Evolutionary conservation across 768 basidiomycete genomes (phyloP).

Genomic region (Tricholoma furcatifolium): DNA sequence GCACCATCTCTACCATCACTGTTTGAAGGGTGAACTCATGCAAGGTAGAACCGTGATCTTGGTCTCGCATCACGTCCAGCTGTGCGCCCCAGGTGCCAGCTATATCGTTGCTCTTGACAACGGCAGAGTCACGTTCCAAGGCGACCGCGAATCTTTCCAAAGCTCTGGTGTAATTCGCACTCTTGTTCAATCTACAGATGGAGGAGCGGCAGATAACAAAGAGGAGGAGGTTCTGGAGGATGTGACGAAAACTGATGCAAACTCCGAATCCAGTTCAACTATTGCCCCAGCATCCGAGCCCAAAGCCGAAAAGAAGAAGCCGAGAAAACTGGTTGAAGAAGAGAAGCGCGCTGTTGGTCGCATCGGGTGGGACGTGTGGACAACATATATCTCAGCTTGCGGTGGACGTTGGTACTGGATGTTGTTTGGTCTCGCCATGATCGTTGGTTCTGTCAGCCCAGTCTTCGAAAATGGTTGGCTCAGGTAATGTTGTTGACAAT

Average conservation of each 20-base stretch:
- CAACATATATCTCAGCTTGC: constrained; percentile 50
- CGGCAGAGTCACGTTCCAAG: constrained; percentile 76
- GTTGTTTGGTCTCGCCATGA: constrained; percentile 49
- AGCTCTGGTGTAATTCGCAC: constrained; percentile 63
- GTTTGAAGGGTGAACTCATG: constrained; percentile 83
- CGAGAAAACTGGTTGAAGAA: constrained; percentile 84
- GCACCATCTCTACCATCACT: constrained; percentile 80
- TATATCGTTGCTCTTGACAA: constrained; percentile 86
- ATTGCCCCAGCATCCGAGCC: constrained; percentile 20
- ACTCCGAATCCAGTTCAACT: constrained; percentile 33
- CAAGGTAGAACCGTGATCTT: constrained; percentile 81
- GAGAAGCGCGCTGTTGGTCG: constrained; percentile 76
- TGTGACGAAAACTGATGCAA: constrained; percentile 1
- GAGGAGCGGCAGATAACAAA: constrained; percentile 24
- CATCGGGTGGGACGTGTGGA: constrained; percentile 67
- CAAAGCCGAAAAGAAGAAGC: constrained; percentile 50
- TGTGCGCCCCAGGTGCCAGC: constrained; percentile 75
- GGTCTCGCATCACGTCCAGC: constrained; percentile 93
- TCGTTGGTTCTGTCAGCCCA: constrained; percentile 60
- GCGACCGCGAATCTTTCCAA: constrained; percentile 62
- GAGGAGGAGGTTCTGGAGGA: constrained; percentile 39
- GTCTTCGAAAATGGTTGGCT: constrained; percentile 76
- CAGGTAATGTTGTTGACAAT: constrained; percentile 32
- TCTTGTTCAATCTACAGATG: constrained; percentile 58
- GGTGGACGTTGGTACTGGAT: constrained; percentile 57